Base-by-base conservation (phyloP, 192 early-diverging fungal species). In the Umbelopsis sp. region DNA sequence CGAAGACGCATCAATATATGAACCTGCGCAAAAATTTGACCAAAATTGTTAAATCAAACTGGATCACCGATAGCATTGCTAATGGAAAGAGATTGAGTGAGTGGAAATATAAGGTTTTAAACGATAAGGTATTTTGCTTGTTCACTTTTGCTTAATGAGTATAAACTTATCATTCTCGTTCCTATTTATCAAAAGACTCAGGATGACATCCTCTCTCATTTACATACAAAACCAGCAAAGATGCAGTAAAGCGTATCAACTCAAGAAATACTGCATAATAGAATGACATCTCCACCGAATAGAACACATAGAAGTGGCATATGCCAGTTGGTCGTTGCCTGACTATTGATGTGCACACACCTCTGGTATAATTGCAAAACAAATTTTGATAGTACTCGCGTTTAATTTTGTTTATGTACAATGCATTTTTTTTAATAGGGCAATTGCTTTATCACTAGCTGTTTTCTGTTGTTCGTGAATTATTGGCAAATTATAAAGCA, bases 1-100 rank as follows among this genome's bases (percentile, higher is more conserved):
- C 55, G 1, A 61, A 61, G 55, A 16, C 33, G 2, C 55, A 61
- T 18, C 27, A 61, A 12, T 16, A 61, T 30, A 16, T 61, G 2
- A 22, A 61, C 4, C 12, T 61, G 7, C 55, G 55, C 27, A 61
- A 25, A 4, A 61, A 61, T 18, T 33, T 61, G 55, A 61, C 55
- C 55, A 61, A 61, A n/a, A 1, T 61, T 18, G 55, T 61, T 30
- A 35, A 4, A 18, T 33, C 55, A 12, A 11, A 61, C 3, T 61
- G 55, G 55, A 61, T 61, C 9, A 61, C 18, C 12, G 55, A 61
- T 61, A 61, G 55, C 30, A 61, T 61, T 27, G 55, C 55, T 15
- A 61, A 61, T 25, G 55, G 55, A 15, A 61, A 61, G 25, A 11
- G 55, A 61, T n/a, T 61, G 27, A 61, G 55, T 30, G 55, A 61